Base-by-base conservation (phyloP, 2,329 filamentous ascomycete species). In the Didymosphaeria variabile region DNA sequence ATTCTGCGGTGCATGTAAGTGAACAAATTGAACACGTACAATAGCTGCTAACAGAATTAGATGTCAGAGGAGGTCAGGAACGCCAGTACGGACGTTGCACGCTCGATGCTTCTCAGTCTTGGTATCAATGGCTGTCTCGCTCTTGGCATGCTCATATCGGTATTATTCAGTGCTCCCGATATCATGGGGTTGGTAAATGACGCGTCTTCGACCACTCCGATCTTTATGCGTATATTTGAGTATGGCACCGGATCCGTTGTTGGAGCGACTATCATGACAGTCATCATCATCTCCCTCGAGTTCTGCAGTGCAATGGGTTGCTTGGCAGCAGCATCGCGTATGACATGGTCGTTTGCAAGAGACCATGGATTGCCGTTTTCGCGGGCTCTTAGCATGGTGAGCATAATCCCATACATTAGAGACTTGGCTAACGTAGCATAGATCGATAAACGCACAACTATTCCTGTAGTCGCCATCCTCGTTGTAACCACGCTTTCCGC, bases 211-310 rank as follows among this genome's bases (percentile, higher is more conserved):
- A 59, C 67, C 13, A 69, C 67, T n/a, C 66, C 71, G 10, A 66
- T 85, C 0, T 85, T 87, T 59, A 83, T 88, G 57, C 79, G 85
- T 40, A 81, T 85, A 40, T 85, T 88, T 61, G 57, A 61, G 5
- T 55, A 65, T 29, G 69, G 75, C 15, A 74, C 76, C 4, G 70
- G 71, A 2, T 78, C 76, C 1, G 64, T 59, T 17, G 64, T 63
- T 9, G 82, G 81, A 3, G 81, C 84, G 5, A 83, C 81, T 13
- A 77, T 82, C 31, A 83, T 87, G 77, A 79, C 80, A 0, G 76
- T 80, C 51, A 77, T 81, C 47, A 77, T 81, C 59, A 72, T 80
- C 21, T 67, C 76, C 1, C 68, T 81, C 2, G 76, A 79, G 32
- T 79, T 82, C 65, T 78, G 77, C 54, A 79, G 78, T 38, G 78